Base-by-base conservation (phyloP, 495 filamentous ascomycete species). In the Massariosphaeria phaeospora region DNA sequence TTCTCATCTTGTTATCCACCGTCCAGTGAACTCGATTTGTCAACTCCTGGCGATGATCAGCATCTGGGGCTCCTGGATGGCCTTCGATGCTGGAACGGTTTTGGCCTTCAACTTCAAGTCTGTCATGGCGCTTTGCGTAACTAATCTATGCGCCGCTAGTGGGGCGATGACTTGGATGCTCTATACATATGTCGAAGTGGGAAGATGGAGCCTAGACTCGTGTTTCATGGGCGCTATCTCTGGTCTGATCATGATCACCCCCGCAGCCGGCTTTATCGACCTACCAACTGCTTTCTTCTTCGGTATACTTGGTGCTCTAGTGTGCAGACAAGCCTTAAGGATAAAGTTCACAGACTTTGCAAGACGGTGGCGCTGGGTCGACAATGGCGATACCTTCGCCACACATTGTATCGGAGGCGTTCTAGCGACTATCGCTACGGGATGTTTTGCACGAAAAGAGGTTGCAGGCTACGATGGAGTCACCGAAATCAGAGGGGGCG, bases 141-240 rank as follows among this genome's bases (percentile, higher is more conserved):
- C 75, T 0, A 77, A 77, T 45, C 64, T 77, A 11, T 76, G 72
- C 57, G 76, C 76, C 20, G 68, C 73, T 1, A 67, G 63, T 0
- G 73, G 72, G 1, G 73, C 72, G 0, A 54, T 79, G 24, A 74
- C 74, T 11, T 79, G 76, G 76, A 69, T 70, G 21, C 38, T 67
- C 4, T 61, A 75, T n/a, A 73, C 73, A 0, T 77, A 75, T 48
- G 69, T 53, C 30, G 71, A 75, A 30, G 69, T 67, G 2, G 72
- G 76, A 4, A 72, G 71, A 48, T 77, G 73, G 70, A 73, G 69
- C 31, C 57, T 76, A 2, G 75, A 76, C 48, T 68, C 65, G 3
- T 75, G 72, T 0, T 78, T 76, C 61, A 73, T 76, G 58, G 75
- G 75, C 8, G 75, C 75, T 0, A 77, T 78, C 46, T 66, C 75